phyloP scores from a whole-genome alignment of 75 land plant species.

The Cupressus sempervirens region DNA sequence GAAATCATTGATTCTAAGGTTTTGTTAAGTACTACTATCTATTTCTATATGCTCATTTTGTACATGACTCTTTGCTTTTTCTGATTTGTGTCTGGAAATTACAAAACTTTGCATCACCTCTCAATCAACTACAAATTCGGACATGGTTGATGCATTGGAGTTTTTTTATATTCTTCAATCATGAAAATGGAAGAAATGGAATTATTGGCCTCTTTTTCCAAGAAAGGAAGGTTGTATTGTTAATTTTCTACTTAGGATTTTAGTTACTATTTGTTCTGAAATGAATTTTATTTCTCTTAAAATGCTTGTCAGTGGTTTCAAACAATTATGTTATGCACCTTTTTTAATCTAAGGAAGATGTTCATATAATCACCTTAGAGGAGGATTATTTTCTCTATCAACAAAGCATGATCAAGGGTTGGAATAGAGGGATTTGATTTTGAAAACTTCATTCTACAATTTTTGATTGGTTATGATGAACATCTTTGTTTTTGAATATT shows the following conservation, averaged over 20 bases:
- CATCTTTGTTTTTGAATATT: background rate
- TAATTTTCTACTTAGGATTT: background rate
- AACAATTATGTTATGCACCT: no score
- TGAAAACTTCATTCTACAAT: background rate
- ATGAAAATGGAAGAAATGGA: slow-evolving; percentile 93
- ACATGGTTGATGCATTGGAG: slow-evolving; percentile 99
- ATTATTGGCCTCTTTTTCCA: slow-evolving; percentile 93
- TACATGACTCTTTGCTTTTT: no score
- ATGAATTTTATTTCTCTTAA: no score
- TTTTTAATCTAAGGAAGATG: no score
- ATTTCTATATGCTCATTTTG: slow-evolving; percentile 8
- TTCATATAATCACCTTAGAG: no score
- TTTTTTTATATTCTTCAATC: slow-evolving; percentile 93
- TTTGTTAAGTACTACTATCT: background rate
- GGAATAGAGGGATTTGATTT: background rate
- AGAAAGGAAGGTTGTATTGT: slow-evolving; percentile 55
- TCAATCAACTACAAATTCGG: slow-evolving; percentile 81
- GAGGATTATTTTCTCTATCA: no score
- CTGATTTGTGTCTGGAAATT: no score
- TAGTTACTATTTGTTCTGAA: background rate
- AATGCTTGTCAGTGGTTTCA: no score
- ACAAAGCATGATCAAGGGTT: no score
- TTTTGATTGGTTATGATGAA: background rate
- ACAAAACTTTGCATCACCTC: no score
- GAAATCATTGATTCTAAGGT: slow-evolving; percentile 97